A percentile compares a stretch with the other conserved stretches of the same genome.
Conservation (phyloP, 495 filamentous ascomycete species). For the Penicillium flavigenum region DNA sequence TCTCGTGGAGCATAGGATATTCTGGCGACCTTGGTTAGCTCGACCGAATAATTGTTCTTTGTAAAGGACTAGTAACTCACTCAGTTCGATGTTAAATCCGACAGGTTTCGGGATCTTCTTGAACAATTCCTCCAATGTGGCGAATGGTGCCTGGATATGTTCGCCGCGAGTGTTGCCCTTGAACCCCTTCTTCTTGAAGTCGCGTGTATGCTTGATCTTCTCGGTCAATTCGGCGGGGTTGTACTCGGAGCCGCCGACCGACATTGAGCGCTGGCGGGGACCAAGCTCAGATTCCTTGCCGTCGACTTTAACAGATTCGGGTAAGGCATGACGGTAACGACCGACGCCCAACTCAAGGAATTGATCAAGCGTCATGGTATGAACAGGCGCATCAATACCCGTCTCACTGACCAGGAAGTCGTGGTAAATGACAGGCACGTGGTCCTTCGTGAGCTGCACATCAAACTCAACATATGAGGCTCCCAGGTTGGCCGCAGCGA, state of each 20-base stretch:
- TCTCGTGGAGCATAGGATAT: slow-evolving; percentile 96
- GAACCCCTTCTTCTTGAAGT: slow-evolving; percentile 90
- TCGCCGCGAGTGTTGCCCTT: slow-evolving; percentile 93
- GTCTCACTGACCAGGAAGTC: slow-evolving; percentile 99
- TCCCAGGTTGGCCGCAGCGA: slow-evolving; percentile 90
- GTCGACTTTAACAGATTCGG: slow-evolving; percentile 19
- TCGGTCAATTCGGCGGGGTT: slow-evolving; percentile 68
- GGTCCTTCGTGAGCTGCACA: slow-evolving; percentile 97
- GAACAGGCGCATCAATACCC: slow-evolving; percentile 94
- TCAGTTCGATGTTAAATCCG: slow-evolving; percentile 99
- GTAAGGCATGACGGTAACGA: slow-evolving; percentile 18
- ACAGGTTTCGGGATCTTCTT: slow-evolving; percentile 73
- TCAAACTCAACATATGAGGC: slow-evolving; percentile 92
- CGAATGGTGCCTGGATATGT: slow-evolving; percentile 92
- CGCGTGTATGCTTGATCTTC: slow-evolving; percentile 94
- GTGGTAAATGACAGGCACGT: slow-evolving; percentile 98
- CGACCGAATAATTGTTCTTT: slow-evolving; percentile 31
- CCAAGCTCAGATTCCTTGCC: slow-evolving; percentile 18
- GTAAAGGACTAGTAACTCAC: slow-evolving; percentile 38
- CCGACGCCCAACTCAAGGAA: slow-evolving; percentile 79
- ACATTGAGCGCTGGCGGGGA: slow-evolving; percentile 54
- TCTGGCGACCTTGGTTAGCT: slow-evolving; percentile 49
- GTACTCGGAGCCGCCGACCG: slow-evolving; percentile 52
- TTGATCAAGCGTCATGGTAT: slow-evolving; percentile 88
- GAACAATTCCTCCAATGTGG: slow-evolving; percentile 92